Conservation (phyloP, 352 stramenopile species). For the Globisporangium splendens region DNA sequence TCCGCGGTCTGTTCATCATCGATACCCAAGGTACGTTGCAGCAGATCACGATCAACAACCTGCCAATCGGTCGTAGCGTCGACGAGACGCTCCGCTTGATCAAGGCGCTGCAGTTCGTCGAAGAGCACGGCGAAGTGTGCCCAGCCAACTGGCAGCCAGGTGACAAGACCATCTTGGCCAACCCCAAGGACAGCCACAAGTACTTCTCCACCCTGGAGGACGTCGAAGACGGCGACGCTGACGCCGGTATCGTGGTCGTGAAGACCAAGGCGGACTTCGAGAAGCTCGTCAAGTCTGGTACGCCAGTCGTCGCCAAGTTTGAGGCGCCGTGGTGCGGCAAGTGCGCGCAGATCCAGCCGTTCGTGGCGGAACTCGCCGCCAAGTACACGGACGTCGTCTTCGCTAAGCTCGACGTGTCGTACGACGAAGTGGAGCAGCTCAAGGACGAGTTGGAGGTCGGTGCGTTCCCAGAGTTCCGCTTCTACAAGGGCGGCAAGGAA, state of each 20-base stretch:
- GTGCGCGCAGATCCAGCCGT: constrained; percentile 79
- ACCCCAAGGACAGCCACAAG: constrained; percentile 77
- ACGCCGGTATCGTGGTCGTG: constrained; percentile 39
- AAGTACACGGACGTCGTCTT: constrained; percentile 73
- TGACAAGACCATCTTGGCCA: constrained; percentile 86
- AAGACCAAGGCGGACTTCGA: constrained; percentile 66
- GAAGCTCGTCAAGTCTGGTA: constrained; percentile 55
- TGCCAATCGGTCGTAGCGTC: constrained; percentile 89
- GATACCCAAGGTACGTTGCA: constrained; percentile 84
- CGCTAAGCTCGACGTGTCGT: constrained; percentile 72
- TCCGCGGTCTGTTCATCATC: constrained; percentile 93
- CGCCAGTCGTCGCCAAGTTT: constrained; percentile 77
- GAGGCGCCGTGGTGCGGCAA: constrained; percentile 88
- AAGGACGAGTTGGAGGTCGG: constrained; percentile 74
- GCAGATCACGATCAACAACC: constrained; percentile 91
- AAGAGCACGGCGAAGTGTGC: constrained; percentile 92
- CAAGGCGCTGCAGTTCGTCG: constrained; percentile 91
- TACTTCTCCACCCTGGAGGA: constrained; percentile 76
- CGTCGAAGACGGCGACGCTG: constrained; percentile 28
- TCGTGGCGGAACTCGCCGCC: constrained; percentile 62
- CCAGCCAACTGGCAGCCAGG: constrained; percentile 92
- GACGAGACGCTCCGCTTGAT: constrained; percentile 92
- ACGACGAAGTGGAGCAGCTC: constrained; percentile 64
- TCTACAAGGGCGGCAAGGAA: constrained; percentile 83
- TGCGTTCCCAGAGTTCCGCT: constrained; percentile 80